Evolutionary conservation across 129 eudicot species (phyloP).

Genomic region (Pseudognaphalium luteoalbum): DNA sequence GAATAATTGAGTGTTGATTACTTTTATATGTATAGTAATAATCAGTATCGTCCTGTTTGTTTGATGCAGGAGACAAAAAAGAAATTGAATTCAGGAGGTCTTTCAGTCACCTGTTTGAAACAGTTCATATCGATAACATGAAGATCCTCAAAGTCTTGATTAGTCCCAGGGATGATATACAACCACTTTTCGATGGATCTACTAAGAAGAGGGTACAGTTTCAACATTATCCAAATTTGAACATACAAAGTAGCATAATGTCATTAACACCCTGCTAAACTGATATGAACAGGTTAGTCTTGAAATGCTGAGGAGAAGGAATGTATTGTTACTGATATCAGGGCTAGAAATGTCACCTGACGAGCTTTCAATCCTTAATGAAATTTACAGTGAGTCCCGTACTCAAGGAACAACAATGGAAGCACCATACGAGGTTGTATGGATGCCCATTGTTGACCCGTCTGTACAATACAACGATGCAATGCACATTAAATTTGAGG

Average conservation of each 20-base stretch:
- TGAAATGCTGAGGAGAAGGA: constrained; percentile 57
- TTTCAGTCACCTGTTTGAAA: constrained; percentile 46
- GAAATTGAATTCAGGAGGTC: constrained; percentile 42
- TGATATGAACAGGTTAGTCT: constrained; percentile 48
- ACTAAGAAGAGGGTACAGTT: constrained; percentile 47
- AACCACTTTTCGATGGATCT: constrained; percentile 58
- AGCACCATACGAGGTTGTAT: constrained; percentile 44
- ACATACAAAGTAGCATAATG: background rate
- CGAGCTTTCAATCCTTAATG: constrained; percentile 49
- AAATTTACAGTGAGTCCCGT: constrained; percentile 48
- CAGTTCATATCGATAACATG: constrained; percentile 69
- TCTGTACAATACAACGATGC: constrained; percentile 36
- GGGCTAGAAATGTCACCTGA: constrained; percentile 49
- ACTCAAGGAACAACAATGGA: constrained; percentile 37
- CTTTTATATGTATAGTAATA: background rate
- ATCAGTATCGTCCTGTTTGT: constrained; percentile 5
- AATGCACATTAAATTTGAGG: constrained; percentile 39
- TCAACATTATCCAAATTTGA: background rate
- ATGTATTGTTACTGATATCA: constrained; percentile 63
- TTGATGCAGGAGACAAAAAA: constrained; percentile 54
- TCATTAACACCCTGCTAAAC: constrained; percentile 4
- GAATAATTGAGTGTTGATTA: background rate
- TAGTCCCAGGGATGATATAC: constrained; percentile 47
- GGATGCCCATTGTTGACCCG: constrained; percentile 58
- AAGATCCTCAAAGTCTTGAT: constrained; percentile 54